Conservation (phyloP, 2,329 filamentous ascomycete species). For the Thermomyces lanuginosus region DNA sequence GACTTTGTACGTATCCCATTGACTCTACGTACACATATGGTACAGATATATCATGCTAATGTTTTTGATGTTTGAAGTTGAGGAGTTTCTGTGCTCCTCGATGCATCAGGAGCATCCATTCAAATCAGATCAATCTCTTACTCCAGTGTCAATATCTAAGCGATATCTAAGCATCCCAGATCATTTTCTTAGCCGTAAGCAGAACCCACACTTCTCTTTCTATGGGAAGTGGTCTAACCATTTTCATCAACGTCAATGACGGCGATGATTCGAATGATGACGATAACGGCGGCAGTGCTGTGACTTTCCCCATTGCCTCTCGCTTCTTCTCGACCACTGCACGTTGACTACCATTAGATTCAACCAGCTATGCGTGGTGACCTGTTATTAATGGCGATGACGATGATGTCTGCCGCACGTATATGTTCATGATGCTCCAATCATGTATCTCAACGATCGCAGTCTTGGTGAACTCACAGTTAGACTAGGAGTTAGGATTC, state of each 20-base stretch:
- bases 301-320: conserved; percentile 5
- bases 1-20: conserved; percentile 7
- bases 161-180: too few relatives aligned
- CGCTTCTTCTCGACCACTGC: conserved; percentile 13
- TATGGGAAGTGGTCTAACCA: too few relatives aligned
- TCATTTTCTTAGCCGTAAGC: conserved; percentile 20
- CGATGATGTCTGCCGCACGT: not conserved
- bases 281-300: not conserved
- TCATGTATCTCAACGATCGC: conserved; percentile 6
- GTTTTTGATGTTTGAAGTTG: too few relatives aligned
- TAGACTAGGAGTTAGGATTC: conserved; percentile 7
- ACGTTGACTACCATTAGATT: conserved; percentile 10
- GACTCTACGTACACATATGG: conserved; percentile 9
- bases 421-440: conserved; percentile 6
- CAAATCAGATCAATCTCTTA: too few relatives aligned
- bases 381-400: not conserved
- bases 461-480: conserved; percentile 10
- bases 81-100: too few relatives aligned
- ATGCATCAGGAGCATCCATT: too few relatives aligned
- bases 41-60: too few relatives aligned
- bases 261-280: conserved; percentile 2
- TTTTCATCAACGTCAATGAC: too few relatives aligned
- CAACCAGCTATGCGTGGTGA: conserved; percentile 1
- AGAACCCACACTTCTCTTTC: conserved; percentile 18
- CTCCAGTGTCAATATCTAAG: too few relatives aligned